These are phyloP conservation scores for Phytophthora pluvialis DNA, from an alignment of 352 stramenopile species.

Conservation along the genomic window DNA sequence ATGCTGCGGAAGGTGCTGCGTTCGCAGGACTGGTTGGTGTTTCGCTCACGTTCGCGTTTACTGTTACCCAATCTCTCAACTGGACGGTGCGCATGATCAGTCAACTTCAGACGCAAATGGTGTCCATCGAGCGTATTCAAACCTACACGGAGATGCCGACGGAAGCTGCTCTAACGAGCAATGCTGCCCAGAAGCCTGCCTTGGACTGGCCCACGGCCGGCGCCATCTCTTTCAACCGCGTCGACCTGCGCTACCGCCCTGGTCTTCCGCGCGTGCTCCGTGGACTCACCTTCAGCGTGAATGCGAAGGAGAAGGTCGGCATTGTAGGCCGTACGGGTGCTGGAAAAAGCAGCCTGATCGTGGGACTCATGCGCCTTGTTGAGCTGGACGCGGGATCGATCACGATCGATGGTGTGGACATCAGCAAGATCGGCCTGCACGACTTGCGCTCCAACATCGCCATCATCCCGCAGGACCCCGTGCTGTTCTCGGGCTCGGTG, in stretches of 20 bases:
- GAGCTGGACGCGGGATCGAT: conserved; percentile 58
- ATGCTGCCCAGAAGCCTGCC: conserved; percentile 9
- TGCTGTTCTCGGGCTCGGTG: conserved; percentile 91
- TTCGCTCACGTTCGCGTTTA: conserved; percentile 42
- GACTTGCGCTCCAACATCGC: conserved; percentile 46
- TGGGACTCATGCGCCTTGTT: conserved; percentile 48
- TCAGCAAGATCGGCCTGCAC: conserved; percentile 42
- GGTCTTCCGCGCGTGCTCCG: conserved; percentile 52
- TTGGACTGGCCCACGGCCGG: conserved; percentile 49
- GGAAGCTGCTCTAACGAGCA: conserved; percentile 17
- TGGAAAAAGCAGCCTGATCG: conserved; percentile 56
- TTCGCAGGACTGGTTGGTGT: conserved; percentile 36
- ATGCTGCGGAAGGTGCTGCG: conserved; percentile 37
- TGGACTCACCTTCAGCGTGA: conserved; percentile 56
- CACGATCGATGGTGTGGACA: conserved; percentile 88
- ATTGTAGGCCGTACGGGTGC: conserved; percentile 50
- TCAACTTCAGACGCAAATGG: conserved; percentile 27
- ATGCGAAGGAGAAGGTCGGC: conserved; percentile 83
- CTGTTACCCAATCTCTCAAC: conserved; percentile 18
- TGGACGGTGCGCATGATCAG: conserved; percentile 24
- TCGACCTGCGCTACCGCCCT: conserved; percentile 51
- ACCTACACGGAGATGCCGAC: conserved; percentile 22
- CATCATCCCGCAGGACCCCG: conserved; percentile 89
- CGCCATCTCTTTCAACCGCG: conserved; percentile 46
- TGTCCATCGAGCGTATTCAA: conserved; percentile 26